Evolutionary conservation across 257 asterid genomes (phyloP).

Genomic region (Catharanthus roseus): DNA sequence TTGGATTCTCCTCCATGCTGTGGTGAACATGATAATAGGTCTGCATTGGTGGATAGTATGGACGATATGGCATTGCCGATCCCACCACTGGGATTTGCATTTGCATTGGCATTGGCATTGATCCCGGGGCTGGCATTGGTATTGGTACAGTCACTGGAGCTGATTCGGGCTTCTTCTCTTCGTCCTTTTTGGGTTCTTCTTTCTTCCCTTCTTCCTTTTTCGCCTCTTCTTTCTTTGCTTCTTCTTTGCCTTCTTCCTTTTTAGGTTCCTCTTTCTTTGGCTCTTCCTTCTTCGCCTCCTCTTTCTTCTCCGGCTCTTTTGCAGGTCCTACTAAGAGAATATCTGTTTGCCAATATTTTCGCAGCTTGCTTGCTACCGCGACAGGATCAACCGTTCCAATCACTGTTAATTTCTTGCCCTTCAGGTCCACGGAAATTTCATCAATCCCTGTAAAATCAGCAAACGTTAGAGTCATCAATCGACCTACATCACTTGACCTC

Average conservation of each 20-base stretch:
- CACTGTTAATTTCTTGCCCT: slow-evolving; percentile 63
- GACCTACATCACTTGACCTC: not conserved
- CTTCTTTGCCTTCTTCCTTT: slow-evolving; percentile 45
- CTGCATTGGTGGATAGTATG: slow-evolving; percentile 41
- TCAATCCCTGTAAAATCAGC: slow-evolving; percentile 50
- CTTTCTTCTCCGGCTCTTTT: slow-evolving; percentile 73
- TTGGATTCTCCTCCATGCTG: slow-evolving; percentile 86
- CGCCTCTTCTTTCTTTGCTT: slow-evolving; percentile 28
- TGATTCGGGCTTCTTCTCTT: slow-evolving; percentile 26
- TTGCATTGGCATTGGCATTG: not conserved
- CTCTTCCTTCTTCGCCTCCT: slow-evolving; percentile 80
- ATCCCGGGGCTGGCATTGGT: not conserved
- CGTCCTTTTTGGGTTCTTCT: slow-evolving; percentile 32
- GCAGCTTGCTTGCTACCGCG: slow-evolving; percentile 63
- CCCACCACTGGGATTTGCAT: slow-evolving; percentile 29
- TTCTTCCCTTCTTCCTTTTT: slow-evolving; percentile 31
- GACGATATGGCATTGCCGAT: slow-evolving; percentile 37
- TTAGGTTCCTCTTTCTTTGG: slow-evolving; percentile 56
- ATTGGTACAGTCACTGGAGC: slow-evolving; percentile 23
- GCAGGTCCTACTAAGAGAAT: slow-evolving; percentile 75
- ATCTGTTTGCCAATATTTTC: slow-evolving; percentile 64
- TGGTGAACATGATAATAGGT: slow-evolving; percentile 29
- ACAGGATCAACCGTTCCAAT: slow-evolving; percentile 89
- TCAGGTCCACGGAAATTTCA: slow-evolving; percentile 59
- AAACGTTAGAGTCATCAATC: not conserved